Evolutionary conservation across 2,329 filamentous ascomycete genomes (phyloP).

Genomic region (Aspergillus ustus): DNA sequence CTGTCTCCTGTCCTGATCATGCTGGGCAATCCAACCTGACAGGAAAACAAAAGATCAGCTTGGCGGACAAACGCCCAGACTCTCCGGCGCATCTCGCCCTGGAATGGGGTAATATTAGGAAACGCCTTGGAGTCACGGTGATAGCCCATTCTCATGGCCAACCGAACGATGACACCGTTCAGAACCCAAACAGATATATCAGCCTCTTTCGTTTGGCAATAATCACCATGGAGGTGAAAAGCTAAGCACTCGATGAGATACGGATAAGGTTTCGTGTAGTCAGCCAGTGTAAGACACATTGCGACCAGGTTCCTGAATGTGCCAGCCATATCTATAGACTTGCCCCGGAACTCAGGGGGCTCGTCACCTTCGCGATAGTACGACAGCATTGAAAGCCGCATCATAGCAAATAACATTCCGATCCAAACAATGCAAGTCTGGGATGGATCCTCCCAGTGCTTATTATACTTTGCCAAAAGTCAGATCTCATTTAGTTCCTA

Average conservation of each 20-base stretch:
- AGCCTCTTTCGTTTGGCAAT: slow-evolving; percentile 61
- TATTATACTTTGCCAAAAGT: slow-evolving; percentile 56
- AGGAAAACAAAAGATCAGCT: slow-evolving; percentile 67
- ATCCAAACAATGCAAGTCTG: slow-evolving; percentile 65
- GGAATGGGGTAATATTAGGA: slow-evolving; percentile 62
- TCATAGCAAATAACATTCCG: slow-evolving; percentile 66
- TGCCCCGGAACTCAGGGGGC: slow-evolving; percentile 65
- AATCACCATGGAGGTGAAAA: slow-evolving; percentile 66
- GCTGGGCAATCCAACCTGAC: slow-evolving; percentile 69
- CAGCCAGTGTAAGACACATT: slow-evolving; percentile 66
- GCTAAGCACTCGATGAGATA: slow-evolving; percentile 66
- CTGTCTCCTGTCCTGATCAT: slow-evolving; percentile 68
- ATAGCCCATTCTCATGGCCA: slow-evolving; percentile 70
- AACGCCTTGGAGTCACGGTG: slow-evolving; percentile 66
- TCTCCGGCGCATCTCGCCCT: slow-evolving; percentile 62
- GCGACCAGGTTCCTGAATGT: slow-evolving; percentile 60
- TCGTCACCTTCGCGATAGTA: slow-evolving; percentile 66
- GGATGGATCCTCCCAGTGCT: slow-evolving; percentile 63
- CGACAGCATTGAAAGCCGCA: slow-evolving; percentile 67
- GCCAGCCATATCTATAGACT: slow-evolving; percentile 53
- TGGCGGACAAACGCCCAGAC: slow-evolving; percentile 58
- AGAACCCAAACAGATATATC: slow-evolving; percentile 65
- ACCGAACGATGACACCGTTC: slow-evolving; percentile 62
- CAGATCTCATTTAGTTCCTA: slow-evolving; percentile 3
- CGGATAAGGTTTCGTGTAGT: slow-evolving; percentile 65